These are phyloP conservation scores for Lachnellula arida DNA, from an alignment of 2,329 filamentous ascomycete species.

Conservation along the genomic window DNA sequence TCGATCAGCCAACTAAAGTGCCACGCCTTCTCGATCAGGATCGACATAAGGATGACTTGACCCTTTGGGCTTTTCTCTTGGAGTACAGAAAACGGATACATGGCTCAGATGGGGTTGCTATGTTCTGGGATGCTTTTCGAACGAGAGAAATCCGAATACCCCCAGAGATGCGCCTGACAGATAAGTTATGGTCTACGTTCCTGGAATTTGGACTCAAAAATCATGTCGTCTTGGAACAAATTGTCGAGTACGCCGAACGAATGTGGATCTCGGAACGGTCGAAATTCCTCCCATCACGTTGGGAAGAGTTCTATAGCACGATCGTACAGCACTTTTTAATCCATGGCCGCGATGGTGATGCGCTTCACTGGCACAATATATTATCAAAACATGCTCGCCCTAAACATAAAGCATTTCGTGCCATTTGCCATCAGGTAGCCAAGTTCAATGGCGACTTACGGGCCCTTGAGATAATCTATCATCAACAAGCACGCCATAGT, in stretches of 20 bases:
- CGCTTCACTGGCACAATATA: slow-evolving; percentile 27
- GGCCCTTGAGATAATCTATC: slow-evolving; percentile 40
- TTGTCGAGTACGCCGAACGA: slow-evolving; percentile 38
- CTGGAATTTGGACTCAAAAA: slow-evolving; percentile 35
- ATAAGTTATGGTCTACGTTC: slow-evolving; percentile 42
- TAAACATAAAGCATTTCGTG: slow-evolving; percentile 35
- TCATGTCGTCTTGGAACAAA: slow-evolving; percentile 30
- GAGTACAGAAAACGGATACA: slow-evolving; percentile 37
- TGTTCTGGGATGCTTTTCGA: slow-evolving; percentile 40
- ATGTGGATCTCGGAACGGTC: slow-evolving; percentile 32
- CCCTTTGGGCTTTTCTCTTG: slow-evolving; percentile 38
- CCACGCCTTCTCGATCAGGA: slow-evolving; percentile 31
- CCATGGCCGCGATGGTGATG: slow-evolving; percentile 12
- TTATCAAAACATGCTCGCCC: slow-evolving; percentile 25
- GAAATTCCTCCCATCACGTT: no score
- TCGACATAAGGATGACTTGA: slow-evolving; percentile 28
- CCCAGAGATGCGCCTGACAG: slow-evolving; percentile 34
- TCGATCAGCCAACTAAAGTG: slow-evolving; percentile 12
- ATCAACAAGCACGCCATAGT: slow-evolving; percentile 32
- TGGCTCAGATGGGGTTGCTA: slow-evolving; percentile 37
- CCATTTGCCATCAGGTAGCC: slow-evolving; percentile 29
- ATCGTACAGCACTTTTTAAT: slow-evolving; percentile 39
- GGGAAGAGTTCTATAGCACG: no score
- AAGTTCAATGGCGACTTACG: slow-evolving; percentile 25
- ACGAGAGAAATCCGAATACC: slow-evolving; percentile 37